phyloP scores from a whole-genome alignment of 371 early-diverging fungal species.

The Basidiobolus meristosporus region DNA sequence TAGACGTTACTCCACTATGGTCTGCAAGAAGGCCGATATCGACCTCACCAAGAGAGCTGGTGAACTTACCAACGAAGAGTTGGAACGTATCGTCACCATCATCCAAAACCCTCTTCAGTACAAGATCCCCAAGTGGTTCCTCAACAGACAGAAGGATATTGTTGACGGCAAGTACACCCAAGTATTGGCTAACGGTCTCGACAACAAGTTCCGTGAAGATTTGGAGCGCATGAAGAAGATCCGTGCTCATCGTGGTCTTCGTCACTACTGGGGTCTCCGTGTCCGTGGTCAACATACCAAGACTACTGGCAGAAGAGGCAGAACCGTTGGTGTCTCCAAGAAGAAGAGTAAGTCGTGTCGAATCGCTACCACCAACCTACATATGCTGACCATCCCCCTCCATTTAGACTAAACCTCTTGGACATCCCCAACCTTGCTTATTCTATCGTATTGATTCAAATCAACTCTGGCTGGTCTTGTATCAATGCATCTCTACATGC shows the following conservation, averaged over 20 bases:
- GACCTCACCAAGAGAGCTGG: slow-evolving; percentile 91
- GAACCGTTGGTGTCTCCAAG: slow-evolving; percentile 94
- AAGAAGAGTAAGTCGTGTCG: slow-evolving; percentile 40
- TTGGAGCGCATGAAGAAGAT: slow-evolving; percentile 94
- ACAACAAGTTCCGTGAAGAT: slow-evolving; percentile 92
- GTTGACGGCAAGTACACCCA: slow-evolving; percentile 87
- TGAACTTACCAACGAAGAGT: slow-evolving; percentile 86
- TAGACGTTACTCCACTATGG: slow-evolving; percentile 92
- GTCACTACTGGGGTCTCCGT: slow-evolving; percentile 93
- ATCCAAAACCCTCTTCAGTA: slow-evolving; percentile 83
- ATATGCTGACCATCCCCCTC: too few species aligned
- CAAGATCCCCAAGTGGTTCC: slow-evolving; percentile 97
- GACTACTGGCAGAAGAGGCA: slow-evolving; percentile 96
- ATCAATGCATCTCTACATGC: too few species aligned
- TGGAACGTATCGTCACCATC: slow-evolving; percentile 74
- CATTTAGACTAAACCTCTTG: too few species aligned
- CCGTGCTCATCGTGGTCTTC: slow-evolving; percentile 82
- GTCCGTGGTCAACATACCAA: slow-evolving; percentile 90
- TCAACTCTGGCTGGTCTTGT: too few species aligned
- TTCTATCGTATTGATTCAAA: too few species aligned
- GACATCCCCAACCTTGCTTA: too few species aligned
- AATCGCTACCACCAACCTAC: too few species aligned
- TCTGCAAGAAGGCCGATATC: slow-evolving; percentile 96
- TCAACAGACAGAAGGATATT: slow-evolving; percentile 96
- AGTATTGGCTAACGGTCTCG: slow-evolving; percentile 85